Conservation (phyloP, 371 early-diverging fungal genomes). For the Mucor sp. region DNA sequence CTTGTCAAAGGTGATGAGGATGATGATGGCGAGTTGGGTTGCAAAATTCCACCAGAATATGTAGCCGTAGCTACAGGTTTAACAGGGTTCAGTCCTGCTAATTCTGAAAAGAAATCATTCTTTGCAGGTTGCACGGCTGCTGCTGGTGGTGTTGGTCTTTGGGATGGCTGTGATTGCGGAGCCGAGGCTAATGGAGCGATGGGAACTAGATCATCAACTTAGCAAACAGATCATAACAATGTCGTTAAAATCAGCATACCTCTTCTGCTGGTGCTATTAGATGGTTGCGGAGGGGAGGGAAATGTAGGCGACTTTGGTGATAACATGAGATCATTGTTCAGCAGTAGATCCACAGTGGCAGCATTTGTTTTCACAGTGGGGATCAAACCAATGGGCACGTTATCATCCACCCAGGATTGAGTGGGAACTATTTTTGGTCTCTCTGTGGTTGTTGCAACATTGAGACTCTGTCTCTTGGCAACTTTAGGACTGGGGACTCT, state of each 20-base stretch:
- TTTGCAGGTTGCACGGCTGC: not conserved
- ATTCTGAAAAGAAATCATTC: constrained; percentile 18
- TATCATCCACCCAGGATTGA: constrained; percentile 31
- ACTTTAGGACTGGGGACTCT: not conserved
- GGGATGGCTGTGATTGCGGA: not conserved
- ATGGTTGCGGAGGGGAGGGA: not conserved
- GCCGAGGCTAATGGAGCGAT: not conserved
- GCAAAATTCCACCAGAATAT: constrained; percentile 24
- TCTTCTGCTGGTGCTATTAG: not conserved
- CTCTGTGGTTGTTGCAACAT: not conserved
- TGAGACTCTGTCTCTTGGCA: constrained; percentile 6
- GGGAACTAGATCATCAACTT: not conserved
- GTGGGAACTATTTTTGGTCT: constrained; percentile 7
- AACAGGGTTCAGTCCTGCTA: constrained; percentile 12
- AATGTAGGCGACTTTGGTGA: constrained; percentile 20
- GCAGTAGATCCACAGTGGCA: constrained; percentile 6
- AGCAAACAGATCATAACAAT: not conserved
- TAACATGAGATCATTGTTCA: constrained; percentile 15
- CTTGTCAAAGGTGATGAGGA: not conserved
- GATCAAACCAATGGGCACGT: constrained; percentile 28
- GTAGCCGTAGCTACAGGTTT: not conserved
- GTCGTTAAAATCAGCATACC: not conserved
- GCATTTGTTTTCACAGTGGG: constrained; percentile 5
- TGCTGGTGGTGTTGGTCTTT: not conserved
- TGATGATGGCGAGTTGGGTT: constrained; percentile 16